Evolutionary conservation across 176 grass and related monocot genomes (phyloP).

Genomic region (Panicum miliaceum): DNA sequence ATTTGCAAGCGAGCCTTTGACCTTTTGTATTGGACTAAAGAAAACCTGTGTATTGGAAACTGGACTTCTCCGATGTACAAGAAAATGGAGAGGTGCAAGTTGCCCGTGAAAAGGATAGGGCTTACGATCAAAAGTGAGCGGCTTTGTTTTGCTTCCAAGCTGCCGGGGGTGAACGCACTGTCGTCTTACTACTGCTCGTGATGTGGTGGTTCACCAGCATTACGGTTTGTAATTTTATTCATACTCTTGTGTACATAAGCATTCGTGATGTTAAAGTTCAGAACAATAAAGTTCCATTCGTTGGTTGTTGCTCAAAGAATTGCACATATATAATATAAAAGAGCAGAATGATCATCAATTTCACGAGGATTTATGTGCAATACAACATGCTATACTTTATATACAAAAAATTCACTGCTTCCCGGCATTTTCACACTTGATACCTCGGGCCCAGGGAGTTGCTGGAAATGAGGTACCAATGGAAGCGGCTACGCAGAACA

Average conservation of each 20-base stretch:
- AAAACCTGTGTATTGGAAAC: conserved; percentile 24
- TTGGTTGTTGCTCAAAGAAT: conserved; percentile 40
- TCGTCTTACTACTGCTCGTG: background rate
- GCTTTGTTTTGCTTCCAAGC: conserved; percentile 48
- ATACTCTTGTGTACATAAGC: conserved; percentile 55
- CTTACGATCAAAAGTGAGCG: conserved; percentile 29
- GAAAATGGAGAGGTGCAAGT: conserved; percentile 31
- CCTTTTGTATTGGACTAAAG: background rate
- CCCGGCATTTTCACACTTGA: background rate
- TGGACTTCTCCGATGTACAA: conserved; percentile 47
- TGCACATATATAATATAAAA: background rate
- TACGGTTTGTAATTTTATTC: conserved; percentile 49
- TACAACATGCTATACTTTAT: conserved; percentile 33
- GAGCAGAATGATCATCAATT: background rate
- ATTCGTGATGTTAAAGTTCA: conserved; percentile 21
- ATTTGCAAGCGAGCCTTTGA: conserved; percentile 5
- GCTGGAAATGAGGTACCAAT: background rate
- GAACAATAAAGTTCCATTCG: conserved; percentile 34
- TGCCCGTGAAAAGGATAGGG: conserved; percentile 29
- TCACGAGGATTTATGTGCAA: conserved; percentile 32
- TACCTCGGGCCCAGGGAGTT: background rate
- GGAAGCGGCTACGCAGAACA: conserved; percentile 24
- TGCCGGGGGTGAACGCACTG: conserved; percentile 32
- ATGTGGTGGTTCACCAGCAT: background rate
- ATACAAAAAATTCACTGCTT: conserved; percentile 38